Percentiles rank a stretch among this genome's conserved stretches.
Evolutionary conservation across 805 yeast species (phyloP).

Genomic region (Kodamaea nitidulidarum): DNA sequence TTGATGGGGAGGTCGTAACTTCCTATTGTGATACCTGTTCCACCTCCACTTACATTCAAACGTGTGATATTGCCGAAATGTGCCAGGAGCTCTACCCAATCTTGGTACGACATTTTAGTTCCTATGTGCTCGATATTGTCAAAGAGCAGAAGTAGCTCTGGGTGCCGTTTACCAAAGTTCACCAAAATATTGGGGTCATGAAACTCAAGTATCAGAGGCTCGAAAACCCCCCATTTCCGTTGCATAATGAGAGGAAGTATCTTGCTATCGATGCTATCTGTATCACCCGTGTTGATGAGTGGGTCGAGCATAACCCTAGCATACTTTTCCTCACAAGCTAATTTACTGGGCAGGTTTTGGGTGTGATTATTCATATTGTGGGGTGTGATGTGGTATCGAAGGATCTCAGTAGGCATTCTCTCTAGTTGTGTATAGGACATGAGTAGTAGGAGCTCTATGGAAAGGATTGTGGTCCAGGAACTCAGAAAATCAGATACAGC

Average conservation of each 20-base stretch:
- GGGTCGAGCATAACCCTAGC: constrained; percentile 6
- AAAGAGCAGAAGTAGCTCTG: constrained; percentile 6
- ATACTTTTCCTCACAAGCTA: constrained; percentile 3
- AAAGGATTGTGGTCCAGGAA: too few species aligned
- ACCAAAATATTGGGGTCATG: constrained; percentile 3
- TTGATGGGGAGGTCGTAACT: constrained; percentile 6
- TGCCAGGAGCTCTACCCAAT: constrained; percentile 4
- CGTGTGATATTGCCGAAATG: constrained; percentile 5
- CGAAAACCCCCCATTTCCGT: constrained; percentile 2
- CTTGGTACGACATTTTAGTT: constrained; percentile 2
- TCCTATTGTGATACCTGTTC: constrained; percentile 4
- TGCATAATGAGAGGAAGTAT: constrained; percentile 5
- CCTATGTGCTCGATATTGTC: constrained; percentile 7
- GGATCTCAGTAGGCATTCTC: constrained; percentile 3
- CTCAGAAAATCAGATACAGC: too few species aligned
- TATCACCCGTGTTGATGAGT: not conserved
- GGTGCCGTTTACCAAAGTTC: constrained; percentile 4
- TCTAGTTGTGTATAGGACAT: constrained; percentile 4
- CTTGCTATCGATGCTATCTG: constrained; percentile 2
- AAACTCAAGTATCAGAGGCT: constrained; percentile 6
- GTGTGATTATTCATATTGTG: constrained; percentile 4
- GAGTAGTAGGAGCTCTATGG: too few species aligned
- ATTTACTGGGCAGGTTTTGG: constrained; percentile 1
- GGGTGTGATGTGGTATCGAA: constrained; percentile 4
- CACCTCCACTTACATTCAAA: constrained; percentile 5